Base-by-base conservation (phyloP, 371 early-diverging fungal genomes). In the Circinella minor region DNA sequence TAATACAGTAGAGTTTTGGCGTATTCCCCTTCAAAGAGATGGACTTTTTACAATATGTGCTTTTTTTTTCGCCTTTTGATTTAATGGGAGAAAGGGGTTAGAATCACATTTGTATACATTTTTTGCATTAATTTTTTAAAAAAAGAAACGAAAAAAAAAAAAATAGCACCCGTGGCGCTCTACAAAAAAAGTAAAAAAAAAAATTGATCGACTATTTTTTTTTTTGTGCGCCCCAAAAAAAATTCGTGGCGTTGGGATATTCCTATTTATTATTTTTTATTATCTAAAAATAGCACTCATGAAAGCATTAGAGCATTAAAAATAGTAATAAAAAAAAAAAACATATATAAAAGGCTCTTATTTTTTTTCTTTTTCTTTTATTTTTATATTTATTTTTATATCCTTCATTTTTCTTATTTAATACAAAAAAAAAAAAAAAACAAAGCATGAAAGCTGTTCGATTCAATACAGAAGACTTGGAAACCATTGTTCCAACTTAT, bases 361-460 rank as follows among this genome's bases (percentile, higher is more conserved):
- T 59, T 7, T 59, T 27, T 34, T 34, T 59, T 59, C 10, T 36
- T 59, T 59, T 36, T 27, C 4, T 37, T 20, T 36, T 59, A 4
- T 37, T 37, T 59, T 13, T 59, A 8, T 43, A 9, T 43, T 11
- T 43, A 43, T 43, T 11, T 43, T 1, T 43, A 9, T 43, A 43
- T 43, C 1, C 2, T 43, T 43, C 3, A 43, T 9, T 9, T 43
- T 15, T 2, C 4, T 51, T n/a, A 51, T 17, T n/a, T 51, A 1
- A 51, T n/a, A 51, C 51, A 51, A 7, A 51, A 63, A 4, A 17
- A n/a, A n/a, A n/a, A n/a, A n/a, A n/a, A n/a, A n/a, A n/a, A n/a
- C n/a, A n/a, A n/a, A 62, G n/a, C 17, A 66, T 54, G 61, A 67
- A 67, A 27, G 36, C 60, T 7, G 68, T 67, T 36, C 60, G 61